A percentile compares a stretch with the other conserved stretches of the same genome.
Evolutionary conservation across 768 basidiomycete genomes (phyloP).

Genomic region (Russula virescens): DNA sequence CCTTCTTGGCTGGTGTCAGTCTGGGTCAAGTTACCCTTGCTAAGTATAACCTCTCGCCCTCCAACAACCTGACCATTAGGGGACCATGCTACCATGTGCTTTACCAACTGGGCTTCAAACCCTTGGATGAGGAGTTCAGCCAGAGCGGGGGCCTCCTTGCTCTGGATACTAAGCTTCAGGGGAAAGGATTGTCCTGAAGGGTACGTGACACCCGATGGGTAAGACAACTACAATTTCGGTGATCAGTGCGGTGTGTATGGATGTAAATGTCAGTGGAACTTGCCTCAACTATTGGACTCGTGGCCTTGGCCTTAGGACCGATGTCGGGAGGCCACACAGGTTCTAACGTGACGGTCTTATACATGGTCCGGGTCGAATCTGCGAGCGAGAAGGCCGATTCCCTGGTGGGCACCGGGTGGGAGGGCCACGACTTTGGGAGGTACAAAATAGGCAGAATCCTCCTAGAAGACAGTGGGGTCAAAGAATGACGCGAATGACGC

Average conservation of each 20-base stretch:
- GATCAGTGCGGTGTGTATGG: background rate
- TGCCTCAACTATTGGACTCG: conserved; percentile 28
- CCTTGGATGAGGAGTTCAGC: conserved; percentile 33
- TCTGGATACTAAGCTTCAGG: conserved; percentile 35
- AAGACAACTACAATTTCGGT: conserved; percentile 32
- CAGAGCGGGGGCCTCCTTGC: conserved; percentile 35
- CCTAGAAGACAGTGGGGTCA: conserved; percentile 22
- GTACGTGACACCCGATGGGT: conserved; percentile 35
- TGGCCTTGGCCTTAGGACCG: conserved; percentile 2
- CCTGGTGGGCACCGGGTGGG: conserved; percentile 32
- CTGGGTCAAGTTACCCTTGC: conserved; percentile 24
- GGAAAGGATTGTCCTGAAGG: conserved; percentile 40
- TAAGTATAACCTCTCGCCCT: conserved; percentile 29
- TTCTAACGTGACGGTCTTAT: conserved; percentile 30
- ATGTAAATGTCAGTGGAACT: conserved; percentile 13
- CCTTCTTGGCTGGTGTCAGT: conserved; percentile 36
- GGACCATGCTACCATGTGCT: conserved; percentile 32
- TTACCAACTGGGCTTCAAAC: conserved; percentile 35
- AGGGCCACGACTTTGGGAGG: conserved; percentile 40
- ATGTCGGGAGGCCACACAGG: conserved; percentile 25
- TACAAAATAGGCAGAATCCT: conserved; percentile 37
- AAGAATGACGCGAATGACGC: background rate
- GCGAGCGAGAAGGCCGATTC: conserved; percentile 28
- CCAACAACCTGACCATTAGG: conserved; percentile 27
- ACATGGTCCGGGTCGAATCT: conserved; percentile 25